Evolutionary conservation across 352 stramenopile genomes (phyloP).

Genomic region (Phytopythium boreale): DNA sequence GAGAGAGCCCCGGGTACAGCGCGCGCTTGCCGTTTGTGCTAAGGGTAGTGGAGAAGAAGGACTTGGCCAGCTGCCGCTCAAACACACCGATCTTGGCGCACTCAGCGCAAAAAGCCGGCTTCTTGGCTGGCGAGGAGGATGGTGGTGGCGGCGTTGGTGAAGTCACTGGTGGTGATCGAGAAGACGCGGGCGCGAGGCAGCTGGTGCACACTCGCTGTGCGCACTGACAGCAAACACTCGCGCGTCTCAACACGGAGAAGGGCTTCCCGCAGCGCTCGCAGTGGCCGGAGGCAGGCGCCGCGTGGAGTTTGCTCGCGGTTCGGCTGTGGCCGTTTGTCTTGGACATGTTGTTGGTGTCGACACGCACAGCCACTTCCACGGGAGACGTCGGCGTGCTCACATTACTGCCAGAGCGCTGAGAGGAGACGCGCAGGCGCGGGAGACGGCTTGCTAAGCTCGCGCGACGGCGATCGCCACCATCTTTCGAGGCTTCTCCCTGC

Average conservation of each 20-base stretch:
- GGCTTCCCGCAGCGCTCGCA: slow-evolving; percentile 7
- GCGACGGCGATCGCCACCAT: not conserved
- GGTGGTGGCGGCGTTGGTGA: not conserved
- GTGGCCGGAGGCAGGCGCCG: not conserved
- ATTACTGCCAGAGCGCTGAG: not conserved
- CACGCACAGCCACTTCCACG: not conserved
- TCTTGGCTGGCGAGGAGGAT: not conserved
- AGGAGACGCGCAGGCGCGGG: not conserved
- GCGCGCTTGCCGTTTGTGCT: slow-evolving; percentile 14
- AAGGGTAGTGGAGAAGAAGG: slow-evolving; percentile 16
- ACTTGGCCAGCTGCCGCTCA: slow-evolving; percentile 14
- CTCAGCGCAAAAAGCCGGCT: slow-evolving; percentile 8
- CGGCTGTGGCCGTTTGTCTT: not conserved
- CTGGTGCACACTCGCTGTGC: not conserved
- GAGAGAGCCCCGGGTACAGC: slow-evolving; percentile 11
- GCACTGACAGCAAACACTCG: slow-evolving; percentile 6
- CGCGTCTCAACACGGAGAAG: slow-evolving; percentile 5
- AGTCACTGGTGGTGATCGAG: not conserved
- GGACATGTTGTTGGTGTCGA: not conserved
- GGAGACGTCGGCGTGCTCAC: not conserved
- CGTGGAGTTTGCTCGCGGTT: not conserved
- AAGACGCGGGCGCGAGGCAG: not conserved
- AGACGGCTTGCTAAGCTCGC: not conserved
- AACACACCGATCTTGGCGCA: slow-evolving; percentile 16
- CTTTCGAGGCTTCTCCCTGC: not conserved